Base-by-base conservation (phyloP, 805 yeast genomes). In the Candida khao-thaluensis region DNA sequence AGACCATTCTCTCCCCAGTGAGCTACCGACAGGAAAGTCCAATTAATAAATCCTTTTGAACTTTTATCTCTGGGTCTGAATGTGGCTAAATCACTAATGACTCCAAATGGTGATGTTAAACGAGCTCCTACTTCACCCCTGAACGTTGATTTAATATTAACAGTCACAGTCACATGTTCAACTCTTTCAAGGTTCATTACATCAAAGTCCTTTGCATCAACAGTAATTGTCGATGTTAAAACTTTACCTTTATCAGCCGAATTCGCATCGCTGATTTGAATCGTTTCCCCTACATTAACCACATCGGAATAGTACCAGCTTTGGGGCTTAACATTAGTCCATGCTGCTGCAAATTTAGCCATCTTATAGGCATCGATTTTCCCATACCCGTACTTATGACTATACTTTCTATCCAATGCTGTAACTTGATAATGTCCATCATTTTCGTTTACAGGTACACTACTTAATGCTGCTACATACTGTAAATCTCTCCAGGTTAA, bases 1-100 rank as follows among this genome's bases (percentile, higher is more conserved):
- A 62, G 61, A 2, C 90, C 91, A 2, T 56, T 35, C 50, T 83
- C 90, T 27, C 96, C 96, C 97, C 98, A 93, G 59, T 93, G 98
- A 1, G 95, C 97, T n/a, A 93, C 98, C 8, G 91, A 77, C 87
- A 90, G 87, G 56, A 93, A 93, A 1, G 86, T 85, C 99, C 99
- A 93, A 49, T 84, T 71, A 4, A 57, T 51, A 48, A 87, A 84
- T 0, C 96, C 95, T 1, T 57, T 66, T 2, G 50, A 45, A 5
- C 79, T 69, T 7, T 41, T 47, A 59, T 93, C 99, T 14, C 62
- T 49, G 5, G 62, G 63, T 50, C 99, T 75, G 14, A 71, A 70
- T 17, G 80, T 75, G 0, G 93, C 96, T 44, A 93, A 70, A 31
- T 79, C 76, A 14, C 96, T 87, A 7, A 66, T 66, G 21, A 85